Conservation (phyloP, 2,329 filamentous ascomycete species). For the Cadophora malorum region DNA sequence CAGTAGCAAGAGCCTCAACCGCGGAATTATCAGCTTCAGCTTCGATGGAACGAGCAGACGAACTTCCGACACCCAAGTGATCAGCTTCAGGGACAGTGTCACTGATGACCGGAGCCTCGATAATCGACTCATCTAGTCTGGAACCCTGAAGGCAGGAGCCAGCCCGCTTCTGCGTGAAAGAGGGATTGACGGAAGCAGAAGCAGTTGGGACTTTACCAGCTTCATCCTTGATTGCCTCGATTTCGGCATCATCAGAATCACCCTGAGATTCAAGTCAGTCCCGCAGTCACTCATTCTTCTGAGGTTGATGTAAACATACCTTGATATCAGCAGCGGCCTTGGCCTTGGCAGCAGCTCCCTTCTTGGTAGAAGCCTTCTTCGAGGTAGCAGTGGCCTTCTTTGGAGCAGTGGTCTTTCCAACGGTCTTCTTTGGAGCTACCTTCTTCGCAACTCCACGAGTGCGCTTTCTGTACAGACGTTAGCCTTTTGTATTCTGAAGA, state of each 20-base stretch:
- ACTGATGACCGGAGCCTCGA: background rate
- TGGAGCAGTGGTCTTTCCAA: slow-evolving; percentile 33
- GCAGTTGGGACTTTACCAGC: background rate
- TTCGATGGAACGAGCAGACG: no score
- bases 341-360: slow-evolving; percentile 10
- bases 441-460: background rate
- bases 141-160: no score
- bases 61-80: background rate
- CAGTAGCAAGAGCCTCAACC: background rate
- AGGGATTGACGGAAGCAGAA: background rate
- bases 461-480: background rate
- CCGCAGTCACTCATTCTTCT: background rate
- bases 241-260: background rate
- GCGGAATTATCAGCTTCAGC: background rate
- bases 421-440: slow-evolving; percentile 6
- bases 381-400: slow-evolving; percentile 39
- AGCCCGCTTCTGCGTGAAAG: background rate
- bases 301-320: background rate
- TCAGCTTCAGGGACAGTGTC: background rate
- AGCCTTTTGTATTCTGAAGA: background rate
- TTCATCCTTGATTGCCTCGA: background rate
- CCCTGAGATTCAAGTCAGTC: background rate
- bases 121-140: background rate
- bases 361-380: slow-evolving; percentile 18
- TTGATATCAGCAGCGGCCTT: slow-evolving; percentile 12